A percentile compares a stretch with the other conserved stretches of the same genome.
These are phyloP conservation scores for Groenewaldozyma tartarivorans DNA, from an alignment of 805 yeast genomes.

Conservation along the genomic window DNA sequence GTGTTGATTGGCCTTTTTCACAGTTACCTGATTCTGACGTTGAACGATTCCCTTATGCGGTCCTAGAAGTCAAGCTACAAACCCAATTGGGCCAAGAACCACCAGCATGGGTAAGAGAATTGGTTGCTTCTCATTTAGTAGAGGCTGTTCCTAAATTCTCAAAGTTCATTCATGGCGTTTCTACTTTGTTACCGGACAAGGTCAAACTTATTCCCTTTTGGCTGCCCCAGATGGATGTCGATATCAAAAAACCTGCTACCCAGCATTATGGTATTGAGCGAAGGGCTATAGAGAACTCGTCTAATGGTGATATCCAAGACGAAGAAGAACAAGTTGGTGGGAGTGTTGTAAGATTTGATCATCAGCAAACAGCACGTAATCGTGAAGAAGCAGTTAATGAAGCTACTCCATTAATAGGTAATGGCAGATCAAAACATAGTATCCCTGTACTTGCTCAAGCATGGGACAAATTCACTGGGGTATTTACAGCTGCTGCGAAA, in stretches of 20 bases:
- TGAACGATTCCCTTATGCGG: constrained; percentile 95
- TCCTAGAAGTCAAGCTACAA: constrained; percentile 91
- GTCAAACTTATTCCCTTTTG: constrained; percentile 88
- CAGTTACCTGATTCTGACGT: constrained; percentile 79
- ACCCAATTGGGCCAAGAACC: constrained; percentile 99
- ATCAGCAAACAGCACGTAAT: constrained; percentile 12
- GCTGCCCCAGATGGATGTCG: constrained; percentile 95
- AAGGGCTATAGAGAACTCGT: constrained; percentile 25
- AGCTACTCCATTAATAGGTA: constrained; percentile 9
- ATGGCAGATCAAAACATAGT: background rate
- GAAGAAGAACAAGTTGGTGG: constrained; percentile 18
- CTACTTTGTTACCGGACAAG: constrained; percentile 77
- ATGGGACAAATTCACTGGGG: no score
- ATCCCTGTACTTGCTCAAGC: constrained; percentile 1
- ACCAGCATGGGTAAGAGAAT: constrained; percentile 92
- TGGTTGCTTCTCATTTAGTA: constrained; percentile 84
- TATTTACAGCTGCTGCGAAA: constrained; percentile 1
- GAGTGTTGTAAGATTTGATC: constrained; percentile 14
- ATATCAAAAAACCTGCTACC: constrained; percentile 79
- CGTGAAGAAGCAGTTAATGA: constrained; percentile 13
- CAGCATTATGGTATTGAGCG: constrained; percentile 58
- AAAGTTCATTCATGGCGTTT: constrained; percentile 93
- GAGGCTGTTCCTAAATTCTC: constrained; percentile 98
- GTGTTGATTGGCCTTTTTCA: constrained; percentile 89
- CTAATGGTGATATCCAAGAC: constrained; percentile 19